Evolutionary conservation across 2,329 filamentous ascomycete genomes (phyloP), one percentile per base, ranked within the genome.

Genomic region (Botryotinia convoluta): DNA sequence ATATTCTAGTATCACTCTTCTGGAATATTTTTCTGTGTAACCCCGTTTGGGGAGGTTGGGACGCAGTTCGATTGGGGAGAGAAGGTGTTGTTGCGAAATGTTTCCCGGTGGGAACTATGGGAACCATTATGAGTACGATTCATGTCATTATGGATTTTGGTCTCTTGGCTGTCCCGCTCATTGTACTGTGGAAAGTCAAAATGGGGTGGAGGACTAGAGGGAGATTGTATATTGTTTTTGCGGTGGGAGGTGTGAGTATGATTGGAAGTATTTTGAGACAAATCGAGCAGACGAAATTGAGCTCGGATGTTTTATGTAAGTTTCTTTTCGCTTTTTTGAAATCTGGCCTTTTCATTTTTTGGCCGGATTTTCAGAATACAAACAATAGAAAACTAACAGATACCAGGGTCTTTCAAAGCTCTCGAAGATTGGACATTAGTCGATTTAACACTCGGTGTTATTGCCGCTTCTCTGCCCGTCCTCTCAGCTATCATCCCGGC

Each of bases 71-170:
- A 26, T n/a, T 72, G 1, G 71, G 71, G 3, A 72, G 37, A 37
- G 71, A 72, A 6, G 35, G n/a, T 0, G 35, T 68, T 1, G 18
- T 5, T 10, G 37, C 71, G 6, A 57, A 57, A 6, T 72, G 71
- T 12, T 68, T 60, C 12, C 63, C 71, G 6, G 39, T 45, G 8
- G 75, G 69, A 14, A 39, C 77, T 14, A 74, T 80, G 22, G 75
- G 76, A 16, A 75, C 75, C 20, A 72, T 79, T 20, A 68, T 82
- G 4, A 80, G 78, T 72, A 74, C 78, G 45, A 78, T 82, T 18
- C 82, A 83, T 71, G 79, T 82, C 20, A 75, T 79, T 20, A 80
- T 82, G 75, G 82, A 82, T 57, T 79, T 82, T 73, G 76, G 76
- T 14, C 75, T 83, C 2, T 75, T 83, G n/a, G 60, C 76, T 3